Conservation (phyloP, 179 eudicot genomes). For the Actinidia arguta region DNA sequence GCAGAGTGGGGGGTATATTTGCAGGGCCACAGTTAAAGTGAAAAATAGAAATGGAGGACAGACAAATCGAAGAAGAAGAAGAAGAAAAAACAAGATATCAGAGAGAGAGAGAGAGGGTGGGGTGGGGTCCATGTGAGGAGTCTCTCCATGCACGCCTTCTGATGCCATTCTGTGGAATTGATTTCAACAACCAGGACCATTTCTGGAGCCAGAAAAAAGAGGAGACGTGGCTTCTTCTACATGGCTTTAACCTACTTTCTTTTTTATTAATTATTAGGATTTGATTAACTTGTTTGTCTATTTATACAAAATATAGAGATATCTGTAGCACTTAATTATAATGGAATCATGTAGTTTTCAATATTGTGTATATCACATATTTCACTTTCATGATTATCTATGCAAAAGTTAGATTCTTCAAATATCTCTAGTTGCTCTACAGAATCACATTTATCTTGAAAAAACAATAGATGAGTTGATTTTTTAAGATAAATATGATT, state of each 20-base stretch:
- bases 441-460: no score
- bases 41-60: neutral
- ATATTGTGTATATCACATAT: no score
- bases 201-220: slow-evolving; percentile 10
- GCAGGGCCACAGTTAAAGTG: neutral
- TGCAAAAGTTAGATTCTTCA: no score
- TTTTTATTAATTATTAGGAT: neutral
- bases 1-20: neutral
- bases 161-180: neutral
- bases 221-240: slow-evolving; percentile 25
- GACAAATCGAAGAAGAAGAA: neutral
- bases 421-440: no score
- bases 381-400: no score
- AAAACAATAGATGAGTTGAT: no score
- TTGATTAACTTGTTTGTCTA: neutral
- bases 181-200: slow-evolving; percentile 9
- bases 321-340: no score
- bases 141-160: slow-evolving; percentile 17
- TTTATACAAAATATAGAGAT: no score
- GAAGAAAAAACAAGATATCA: neutral
- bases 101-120: neutral
- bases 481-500: no score
- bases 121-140: neutral
- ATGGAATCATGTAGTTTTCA: no score
- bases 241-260: neutral